These are phyloP conservation scores for Camelina hispida DNA, from an alignment of 345 rosid genomes.

Conservation along the genomic window DNA sequence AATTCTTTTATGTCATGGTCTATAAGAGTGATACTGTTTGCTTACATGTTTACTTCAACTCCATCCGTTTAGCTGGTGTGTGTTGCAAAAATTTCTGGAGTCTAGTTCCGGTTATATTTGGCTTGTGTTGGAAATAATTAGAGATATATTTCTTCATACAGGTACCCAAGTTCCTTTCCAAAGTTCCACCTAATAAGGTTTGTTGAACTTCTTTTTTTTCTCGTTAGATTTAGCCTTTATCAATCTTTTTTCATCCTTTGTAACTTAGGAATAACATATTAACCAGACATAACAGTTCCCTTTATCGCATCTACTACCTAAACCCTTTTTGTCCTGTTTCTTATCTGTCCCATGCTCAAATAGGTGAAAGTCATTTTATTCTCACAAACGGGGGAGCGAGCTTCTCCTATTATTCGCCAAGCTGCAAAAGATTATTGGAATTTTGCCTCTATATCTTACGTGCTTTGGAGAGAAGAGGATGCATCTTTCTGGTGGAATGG, in stretches of 20 bases:
- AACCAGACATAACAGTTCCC: conserved; percentile 7
- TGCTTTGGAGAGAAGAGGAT: conserved; percentile 92
- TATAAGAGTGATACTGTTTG: conserved; percentile 28
- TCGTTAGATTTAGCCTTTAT: conserved; percentile 13
- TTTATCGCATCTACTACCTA: conserved; percentile 17
- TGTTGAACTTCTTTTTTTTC: conserved; percentile 13
- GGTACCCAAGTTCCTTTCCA: conserved; percentile 46
- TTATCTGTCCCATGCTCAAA: conserved; percentile 15
- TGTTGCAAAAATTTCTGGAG: not conserved
- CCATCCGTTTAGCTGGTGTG: conserved; percentile 27
- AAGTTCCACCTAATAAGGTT: conserved; percentile 67
- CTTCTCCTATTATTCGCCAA: conserved; percentile 78
- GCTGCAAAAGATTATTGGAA: conserved; percentile 76
- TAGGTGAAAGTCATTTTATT: conserved; percentile 91
- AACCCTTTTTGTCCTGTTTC: conserved; percentile 22
- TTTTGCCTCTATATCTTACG: conserved; percentile 75
- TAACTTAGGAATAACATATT: conserved; percentile 8
- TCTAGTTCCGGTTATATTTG: conserved; percentile 32
- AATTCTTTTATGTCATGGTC: conserved; percentile 16
- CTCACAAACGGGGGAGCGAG: conserved; percentile 95
- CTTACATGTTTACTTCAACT: conserved; percentile 19
- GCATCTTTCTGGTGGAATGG: conserved; percentile 91
- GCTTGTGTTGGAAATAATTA: conserved; percentile 5
- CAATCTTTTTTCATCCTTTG: conserved; percentile 21
- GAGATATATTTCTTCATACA: conserved; percentile 19